Conservation (phyloP, 768 basidiomycete genomes). For the Calocybe cyanea region DNA sequence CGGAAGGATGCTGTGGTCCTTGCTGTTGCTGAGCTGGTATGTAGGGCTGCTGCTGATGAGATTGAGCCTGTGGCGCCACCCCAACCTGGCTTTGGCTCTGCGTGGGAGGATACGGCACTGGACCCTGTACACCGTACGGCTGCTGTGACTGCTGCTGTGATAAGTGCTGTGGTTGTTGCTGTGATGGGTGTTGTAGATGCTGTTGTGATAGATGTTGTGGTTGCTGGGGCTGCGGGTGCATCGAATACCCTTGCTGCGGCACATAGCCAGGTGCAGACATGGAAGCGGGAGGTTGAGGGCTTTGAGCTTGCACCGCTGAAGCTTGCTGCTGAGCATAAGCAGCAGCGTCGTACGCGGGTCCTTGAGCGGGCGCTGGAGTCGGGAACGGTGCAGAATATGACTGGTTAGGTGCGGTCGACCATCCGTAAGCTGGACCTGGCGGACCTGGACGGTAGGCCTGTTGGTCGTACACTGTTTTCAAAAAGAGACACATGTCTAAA, state of each 20-base stretch:
- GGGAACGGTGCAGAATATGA: constrained; percentile 34
- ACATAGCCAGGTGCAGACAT: constrained; percentile 9
- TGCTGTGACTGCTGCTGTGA: constrained; percentile 29
- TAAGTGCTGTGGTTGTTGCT: constrained; percentile 18
- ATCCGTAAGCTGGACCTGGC: constrained; percentile 40
- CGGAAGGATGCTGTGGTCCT: not conserved
- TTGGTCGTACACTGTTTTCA: constrained; percentile 47
- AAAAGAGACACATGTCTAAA: too few species aligned
- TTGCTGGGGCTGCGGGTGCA: constrained; percentile 5
- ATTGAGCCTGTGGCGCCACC: constrained; percentile 23
- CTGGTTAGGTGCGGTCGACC: constrained; percentile 36
- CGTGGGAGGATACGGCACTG: constrained; percentile 31
- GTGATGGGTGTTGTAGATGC: constrained; percentile 4
- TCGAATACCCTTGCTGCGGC: constrained; percentile 7
- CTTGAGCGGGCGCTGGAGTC: constrained; percentile 15
- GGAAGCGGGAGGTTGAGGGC: too few species aligned
- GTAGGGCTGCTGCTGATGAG: constrained; percentile 23
- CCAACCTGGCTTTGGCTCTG: constrained; percentile 33
- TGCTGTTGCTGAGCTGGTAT: constrained; percentile 12
- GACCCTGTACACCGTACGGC: constrained; percentile 15
- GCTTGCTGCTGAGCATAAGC: constrained; percentile 20
- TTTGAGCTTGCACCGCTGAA: not conserved
- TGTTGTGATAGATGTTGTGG: not conserved
- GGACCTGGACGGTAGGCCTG: constrained; percentile 25
- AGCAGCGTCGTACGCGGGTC: constrained; percentile 17